phyloP scores from a whole-genome alignment of 352 stramenopile genomes.

The Paralagenidium karlingii region DNA sequence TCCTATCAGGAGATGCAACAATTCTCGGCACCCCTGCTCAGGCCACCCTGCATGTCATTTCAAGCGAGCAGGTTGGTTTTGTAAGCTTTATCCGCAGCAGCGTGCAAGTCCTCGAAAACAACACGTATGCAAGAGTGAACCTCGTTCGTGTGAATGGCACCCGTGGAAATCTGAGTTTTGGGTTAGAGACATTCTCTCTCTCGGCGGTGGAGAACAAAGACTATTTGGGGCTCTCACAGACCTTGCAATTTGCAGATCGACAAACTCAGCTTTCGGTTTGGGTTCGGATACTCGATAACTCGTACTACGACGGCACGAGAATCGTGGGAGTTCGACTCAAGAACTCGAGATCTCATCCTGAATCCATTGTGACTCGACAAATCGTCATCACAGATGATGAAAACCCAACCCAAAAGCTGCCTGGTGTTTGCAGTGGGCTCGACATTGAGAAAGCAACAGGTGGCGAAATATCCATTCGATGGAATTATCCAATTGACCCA shows the following conservation, averaged over 20 bases:
- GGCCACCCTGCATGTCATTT: slow-evolving; percentile 15
- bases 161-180: slow-evolving; percentile 16
- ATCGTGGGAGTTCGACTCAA: slow-evolving; percentile 26
- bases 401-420: slow-evolving; percentile 13
- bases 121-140: slow-evolving; percentile 18
- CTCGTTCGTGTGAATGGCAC: slow-evolving; percentile 40
- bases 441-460: slow-evolving; percentile 14
- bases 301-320: slow-evolving; percentile 16
- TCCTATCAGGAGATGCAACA: slow-evolving; percentile 6
- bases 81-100: slow-evolving; percentile 14
- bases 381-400: slow-evolving; percentile 39
- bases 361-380: slow-evolving; percentile 11
- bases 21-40: slow-evolving; percentile 8
- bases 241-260: slow-evolving; percentile 13
- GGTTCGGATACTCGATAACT: slow-evolving; percentile 34
- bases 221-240: slow-evolving; percentile 19
- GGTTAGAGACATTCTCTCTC: slow-evolving; percentile 39
- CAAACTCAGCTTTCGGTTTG: slow-evolving; percentile 19
- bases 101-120: slow-evolving; percentile 18
- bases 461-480: slow-evolving; percentile 32
- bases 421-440: slow-evolving; percentile 5
- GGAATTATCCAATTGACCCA: slow-evolving; percentile 3
- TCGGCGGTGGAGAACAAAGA: slow-evolving; percentile 9
- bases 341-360: background rate
- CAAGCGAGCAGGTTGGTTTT: slow-evolving; percentile 15